Evolutionary conservation across 306 rosid genomes (phyloP).

Genomic region (Geum urbanum): DNA sequence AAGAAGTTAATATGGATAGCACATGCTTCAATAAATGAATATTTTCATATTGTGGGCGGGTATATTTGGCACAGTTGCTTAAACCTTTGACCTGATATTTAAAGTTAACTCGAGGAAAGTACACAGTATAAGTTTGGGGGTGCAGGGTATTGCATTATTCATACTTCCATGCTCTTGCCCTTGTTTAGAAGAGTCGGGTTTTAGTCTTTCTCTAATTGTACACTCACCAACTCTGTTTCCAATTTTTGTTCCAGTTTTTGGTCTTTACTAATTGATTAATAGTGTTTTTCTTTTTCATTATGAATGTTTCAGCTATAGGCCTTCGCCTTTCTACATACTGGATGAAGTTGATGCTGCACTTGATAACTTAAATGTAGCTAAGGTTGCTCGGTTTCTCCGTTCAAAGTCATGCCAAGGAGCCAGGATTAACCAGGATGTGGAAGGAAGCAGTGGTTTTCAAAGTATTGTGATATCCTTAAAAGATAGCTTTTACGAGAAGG

Average conservation of each 20-base stretch:
- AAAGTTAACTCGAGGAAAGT: not conserved
- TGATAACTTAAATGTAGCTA: constrained; percentile 94
- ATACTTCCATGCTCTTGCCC: not conserved
- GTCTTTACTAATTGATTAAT: not conserved
- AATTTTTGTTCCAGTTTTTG: not conserved
- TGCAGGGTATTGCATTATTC: not conserved
- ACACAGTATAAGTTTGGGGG: not conserved
- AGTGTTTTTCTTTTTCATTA: not conserved
- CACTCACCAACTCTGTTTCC: not conserved
- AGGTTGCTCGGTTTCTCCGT: constrained; percentile 98
- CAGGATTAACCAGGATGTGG: constrained; percentile 60
- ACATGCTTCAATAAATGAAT: not conserved
- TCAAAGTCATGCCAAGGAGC: constrained; percentile 85
- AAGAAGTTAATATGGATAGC: not conserved
- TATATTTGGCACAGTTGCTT: not conserved
- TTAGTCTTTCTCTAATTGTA: too few species aligned
- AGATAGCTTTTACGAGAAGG: constrained; percentile 92
- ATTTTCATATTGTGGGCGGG: not conserved
- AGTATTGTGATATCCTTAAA: constrained; percentile 94
- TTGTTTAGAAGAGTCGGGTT: not conserved
- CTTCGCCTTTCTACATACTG: constrained; percentile 96
- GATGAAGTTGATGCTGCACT: constrained; percentile 99
- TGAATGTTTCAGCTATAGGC: constrained; percentile 66
- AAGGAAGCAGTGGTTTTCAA: constrained; percentile 80
- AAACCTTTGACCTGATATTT: not conserved